Evolutionary conservation across 2,329 filamentous ascomycete species (phyloP).

Genomic region (Elsinoe necatrix): DNA sequence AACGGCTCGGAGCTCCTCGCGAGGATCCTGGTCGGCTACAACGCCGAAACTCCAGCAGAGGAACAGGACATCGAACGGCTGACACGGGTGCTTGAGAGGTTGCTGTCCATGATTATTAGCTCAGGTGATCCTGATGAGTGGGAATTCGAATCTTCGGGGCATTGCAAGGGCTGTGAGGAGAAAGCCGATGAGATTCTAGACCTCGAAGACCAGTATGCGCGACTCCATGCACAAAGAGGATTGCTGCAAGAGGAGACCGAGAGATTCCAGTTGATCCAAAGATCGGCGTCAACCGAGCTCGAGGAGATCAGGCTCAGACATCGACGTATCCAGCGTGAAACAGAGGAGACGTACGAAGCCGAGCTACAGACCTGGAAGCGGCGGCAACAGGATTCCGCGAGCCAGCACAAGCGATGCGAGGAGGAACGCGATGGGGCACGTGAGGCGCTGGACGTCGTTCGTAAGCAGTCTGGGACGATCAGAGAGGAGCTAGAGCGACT

Average conservation of each 20-base stretch:
- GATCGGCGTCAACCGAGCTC: too few species aligned
- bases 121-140: not conserved
- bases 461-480: too few species aligned
- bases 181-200: not conserved
- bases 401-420: too few species aligned
- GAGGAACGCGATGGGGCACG: too few species aligned
- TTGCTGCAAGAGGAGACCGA: not conserved
- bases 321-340: too few species aligned
- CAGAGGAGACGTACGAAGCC: too few species aligned
- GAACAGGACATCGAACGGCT: not conserved
- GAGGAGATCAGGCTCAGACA: too few species aligned
- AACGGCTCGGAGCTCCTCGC: not conserved
- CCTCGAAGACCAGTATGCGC: not conserved
- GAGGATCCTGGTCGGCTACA: not conserved
- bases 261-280: too few species aligned
- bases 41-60: not conserved
- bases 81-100: not conserved
- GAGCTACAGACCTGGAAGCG: too few species aligned
- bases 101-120: not conserved
- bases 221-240: not conserved
- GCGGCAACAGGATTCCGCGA: too few species aligned
- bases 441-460: too few species aligned
- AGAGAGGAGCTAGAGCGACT: too few species aligned
- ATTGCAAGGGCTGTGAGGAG: not conserved
- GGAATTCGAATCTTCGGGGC: not conserved